Conservation (phyloP, 208 protist genomes). For the Trypanosoma lewisi region DNA sequence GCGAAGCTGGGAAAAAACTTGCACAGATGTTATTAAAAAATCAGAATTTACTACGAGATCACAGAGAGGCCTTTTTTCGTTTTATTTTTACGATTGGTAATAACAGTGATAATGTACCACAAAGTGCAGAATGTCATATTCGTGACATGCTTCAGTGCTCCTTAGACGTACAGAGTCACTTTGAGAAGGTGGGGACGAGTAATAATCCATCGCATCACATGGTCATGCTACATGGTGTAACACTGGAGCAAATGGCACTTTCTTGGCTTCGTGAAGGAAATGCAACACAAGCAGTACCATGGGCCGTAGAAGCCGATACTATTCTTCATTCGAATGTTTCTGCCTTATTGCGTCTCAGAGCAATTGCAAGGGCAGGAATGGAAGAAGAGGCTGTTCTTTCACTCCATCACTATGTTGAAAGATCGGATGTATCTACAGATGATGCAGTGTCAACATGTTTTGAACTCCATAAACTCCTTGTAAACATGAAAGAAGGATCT, state of each 20-base stretch:
- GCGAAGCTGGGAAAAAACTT: slow-evolving; percentile 23
- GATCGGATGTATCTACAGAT: slow-evolving; percentile 21
- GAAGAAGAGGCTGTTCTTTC: slow-evolving; percentile 10
- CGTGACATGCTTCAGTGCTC: slow-evolving; percentile 24
- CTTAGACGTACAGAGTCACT: slow-evolving; percentile 24
- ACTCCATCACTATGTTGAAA: slow-evolving; percentile 28
- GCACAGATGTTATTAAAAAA: slow-evolving; percentile 26
- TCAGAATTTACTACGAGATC: slow-evolving; percentile 18
- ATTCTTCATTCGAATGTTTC: slow-evolving; percentile 21
- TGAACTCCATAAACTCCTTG: slow-evolving; percentile 29
- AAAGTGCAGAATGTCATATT: slow-evolving; percentile 17
- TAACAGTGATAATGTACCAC: background rate
- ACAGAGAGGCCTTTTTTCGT: slow-evolving; percentile 54
- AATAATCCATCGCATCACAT: slow-evolving; percentile 18
- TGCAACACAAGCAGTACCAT: slow-evolving; percentile 15
- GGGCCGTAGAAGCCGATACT: slow-evolving; percentile 20
- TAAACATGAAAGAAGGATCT: slow-evolving; percentile 7
- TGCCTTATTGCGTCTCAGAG: slow-evolving; percentile 21
- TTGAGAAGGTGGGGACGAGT: slow-evolving; percentile 6
- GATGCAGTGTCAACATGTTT: slow-evolving; percentile 29
- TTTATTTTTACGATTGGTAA: slow-evolving; percentile 53
- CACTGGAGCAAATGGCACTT: slow-evolving; percentile 26
- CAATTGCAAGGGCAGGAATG: slow-evolving; percentile 17
- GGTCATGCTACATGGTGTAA: slow-evolving; percentile 20
- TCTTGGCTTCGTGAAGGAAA: slow-evolving; percentile 30